Conservation (phyloP, 768 basidiomycete genomes). For the Leucosporidium scottii region DNA sequence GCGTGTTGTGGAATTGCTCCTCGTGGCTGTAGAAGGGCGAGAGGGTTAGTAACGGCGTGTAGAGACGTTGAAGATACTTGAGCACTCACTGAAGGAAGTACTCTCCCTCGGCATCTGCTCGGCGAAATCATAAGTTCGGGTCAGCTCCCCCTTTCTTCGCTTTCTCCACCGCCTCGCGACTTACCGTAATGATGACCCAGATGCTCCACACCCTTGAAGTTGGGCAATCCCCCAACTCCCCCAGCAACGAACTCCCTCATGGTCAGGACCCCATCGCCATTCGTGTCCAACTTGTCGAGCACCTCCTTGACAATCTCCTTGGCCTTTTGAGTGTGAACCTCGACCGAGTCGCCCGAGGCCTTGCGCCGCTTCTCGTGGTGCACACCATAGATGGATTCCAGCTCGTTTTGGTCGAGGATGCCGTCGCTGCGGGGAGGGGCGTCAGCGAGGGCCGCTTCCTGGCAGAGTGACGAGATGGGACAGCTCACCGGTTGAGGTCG, state of each 20-base stretch:
- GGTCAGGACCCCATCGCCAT: constrained; percentile 63
- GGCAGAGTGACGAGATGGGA: neutral
- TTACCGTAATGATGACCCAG: constrained; percentile 91
- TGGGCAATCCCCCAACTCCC: constrained; percentile 69
- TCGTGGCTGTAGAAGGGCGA: constrained; percentile 59
- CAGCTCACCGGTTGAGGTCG: constrained; percentile 61
- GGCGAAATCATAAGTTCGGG: neutral
- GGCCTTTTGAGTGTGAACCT: constrained; percentile 33
- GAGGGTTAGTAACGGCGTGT: too few relatives aligned
- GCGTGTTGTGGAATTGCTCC: constrained; percentile 90
- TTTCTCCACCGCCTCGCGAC: constrained; percentile 1
- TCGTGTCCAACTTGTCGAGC: constrained; percentile 62
- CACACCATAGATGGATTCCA: constrained; percentile 84
- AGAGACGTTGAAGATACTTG: too few relatives aligned
- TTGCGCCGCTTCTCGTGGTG: constrained; percentile 48
- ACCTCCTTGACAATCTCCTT: constrained; percentile 66
- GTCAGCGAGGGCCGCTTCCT: too few relatives aligned
- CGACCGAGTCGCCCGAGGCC: constrained; percentile 18
- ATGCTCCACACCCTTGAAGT: constrained; percentile 73
- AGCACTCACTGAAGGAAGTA: constrained; percentile 61
- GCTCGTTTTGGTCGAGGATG: constrained; percentile 73
- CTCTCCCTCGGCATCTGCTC: constrained; percentile 44
- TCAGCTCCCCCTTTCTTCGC: constrained; percentile 42
- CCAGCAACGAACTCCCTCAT: constrained; percentile 61
- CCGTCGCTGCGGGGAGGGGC: constrained; percentile 54